Evolutionary conservation across 352 stramenopile species (phyloP).

Genomic region (Pythium coloratum): DNA sequence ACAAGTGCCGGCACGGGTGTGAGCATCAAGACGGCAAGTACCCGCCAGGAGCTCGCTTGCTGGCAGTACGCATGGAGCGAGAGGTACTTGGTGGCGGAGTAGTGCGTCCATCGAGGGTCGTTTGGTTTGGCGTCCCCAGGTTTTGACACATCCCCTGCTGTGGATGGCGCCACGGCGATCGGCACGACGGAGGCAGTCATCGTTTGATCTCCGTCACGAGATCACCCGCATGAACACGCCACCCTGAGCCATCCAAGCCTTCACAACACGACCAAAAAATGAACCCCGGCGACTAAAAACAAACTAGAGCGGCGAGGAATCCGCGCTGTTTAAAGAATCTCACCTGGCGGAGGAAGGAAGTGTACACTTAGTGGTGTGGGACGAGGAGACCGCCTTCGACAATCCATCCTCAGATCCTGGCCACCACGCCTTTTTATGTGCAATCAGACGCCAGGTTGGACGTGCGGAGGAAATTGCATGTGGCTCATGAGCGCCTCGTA

Average conservation of each 20-base stretch:
- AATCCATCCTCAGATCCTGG: no score
- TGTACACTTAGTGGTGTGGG: no score
- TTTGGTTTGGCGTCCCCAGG: background rate
- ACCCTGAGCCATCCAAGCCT: no score
- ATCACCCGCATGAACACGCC: no score
- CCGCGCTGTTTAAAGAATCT: no score
- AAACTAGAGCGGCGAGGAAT: no score
- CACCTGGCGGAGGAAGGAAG: no score
- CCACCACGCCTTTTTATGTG: background rate
- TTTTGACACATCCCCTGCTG: background rate
- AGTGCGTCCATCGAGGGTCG: no score
- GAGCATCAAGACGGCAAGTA: background rate
- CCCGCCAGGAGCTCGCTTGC: background rate
- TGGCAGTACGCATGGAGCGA: constrained; percentile 8
- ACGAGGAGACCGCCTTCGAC: no score
- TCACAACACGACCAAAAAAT: no score
- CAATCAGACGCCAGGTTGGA: background rate
- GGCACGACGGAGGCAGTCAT: background rate
- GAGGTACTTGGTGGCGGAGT: constrained; percentile 8
- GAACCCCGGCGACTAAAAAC: no score
- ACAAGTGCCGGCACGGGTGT: background rate
- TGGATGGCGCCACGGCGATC: background rate
- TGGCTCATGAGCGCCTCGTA: background rate
- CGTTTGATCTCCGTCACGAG: background rate
- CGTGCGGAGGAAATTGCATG: background rate